phyloP scores from a whole-genome alignment of 192 early-diverging fungal genomes.

The Geranomyces michiganensis region DNA sequence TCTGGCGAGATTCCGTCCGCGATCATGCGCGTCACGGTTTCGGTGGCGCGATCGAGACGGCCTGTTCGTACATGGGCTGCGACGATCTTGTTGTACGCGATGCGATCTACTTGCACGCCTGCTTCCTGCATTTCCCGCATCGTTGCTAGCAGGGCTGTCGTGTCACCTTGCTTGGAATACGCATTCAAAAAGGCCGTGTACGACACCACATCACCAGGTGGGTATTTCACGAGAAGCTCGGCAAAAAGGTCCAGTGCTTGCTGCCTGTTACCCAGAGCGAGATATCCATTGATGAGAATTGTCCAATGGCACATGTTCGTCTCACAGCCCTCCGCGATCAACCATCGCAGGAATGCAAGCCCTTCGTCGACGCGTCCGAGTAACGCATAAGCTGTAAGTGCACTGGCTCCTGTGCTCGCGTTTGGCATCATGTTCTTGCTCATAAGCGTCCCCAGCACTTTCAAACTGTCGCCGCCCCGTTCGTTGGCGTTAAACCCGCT shows the following conservation, averaged over 20 bases:
- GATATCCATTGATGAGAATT: slow-evolving; percentile 23
- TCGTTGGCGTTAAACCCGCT: slow-evolving; percentile 1
- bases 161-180: slow-evolving; percentile 2
- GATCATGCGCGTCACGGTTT: background rate
- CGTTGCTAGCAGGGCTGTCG: background rate
- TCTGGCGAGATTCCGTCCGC: slow-evolving; percentile 6
- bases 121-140: background rate
- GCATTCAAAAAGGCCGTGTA: slow-evolving; percentile 11
- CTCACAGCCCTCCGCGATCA: background rate
- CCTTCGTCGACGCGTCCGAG: background rate
- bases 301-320: background rate
- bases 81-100: slow-evolving; percentile 8
- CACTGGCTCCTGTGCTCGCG: background rate
- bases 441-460: background rate
- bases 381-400: background rate
- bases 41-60: background rate
- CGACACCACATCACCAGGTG: slow-evolving; percentile 5
- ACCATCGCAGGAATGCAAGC: background rate
- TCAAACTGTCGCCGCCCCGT: background rate
- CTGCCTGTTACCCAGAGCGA: background rate
- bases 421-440: background rate
- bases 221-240: background rate
- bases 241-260: slow-evolving; percentile 1
- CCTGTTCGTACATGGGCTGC: background rate
- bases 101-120: background rate